Conservation (phyloP, 169 alveolate genomes). For the Theileria parva region DNA sequence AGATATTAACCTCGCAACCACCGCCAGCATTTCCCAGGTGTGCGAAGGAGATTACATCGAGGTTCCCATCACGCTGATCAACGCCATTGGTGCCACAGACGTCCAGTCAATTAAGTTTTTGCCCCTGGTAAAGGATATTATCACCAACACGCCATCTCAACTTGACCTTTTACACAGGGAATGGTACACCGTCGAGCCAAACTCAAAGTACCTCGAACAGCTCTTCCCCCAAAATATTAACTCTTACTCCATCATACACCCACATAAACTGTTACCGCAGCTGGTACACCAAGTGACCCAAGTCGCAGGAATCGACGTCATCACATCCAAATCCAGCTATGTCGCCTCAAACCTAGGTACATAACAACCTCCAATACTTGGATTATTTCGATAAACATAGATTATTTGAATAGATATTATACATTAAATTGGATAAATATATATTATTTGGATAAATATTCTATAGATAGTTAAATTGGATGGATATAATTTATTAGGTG, state of each 20-base stretch:
- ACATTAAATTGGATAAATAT: background rate
- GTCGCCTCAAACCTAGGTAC: constrained; percentile 48
- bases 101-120: constrained; percentile 43
- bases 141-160: constrained; percentile 21
- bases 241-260: constrained; percentile 50
- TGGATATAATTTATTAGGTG: constrained; percentile 15
- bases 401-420: background rate
- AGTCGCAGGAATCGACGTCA: constrained; percentile 66
- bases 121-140: constrained; percentile 32
- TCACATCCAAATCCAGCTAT: constrained; percentile 48
- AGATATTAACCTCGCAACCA: constrained; percentile 52
- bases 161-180: constrained; percentile 63
- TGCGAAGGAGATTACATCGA: constrained; percentile 67
- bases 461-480: background rate
- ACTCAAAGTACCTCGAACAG: constrained; percentile 63
- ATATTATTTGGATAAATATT: background rate
- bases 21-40: constrained; percentile 47
- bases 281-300: constrained; percentile 57
- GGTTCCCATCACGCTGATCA: constrained; percentile 55
- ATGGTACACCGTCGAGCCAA: constrained; percentile 67
- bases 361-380: too few relatives aligned
- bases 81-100: constrained; percentile 60
- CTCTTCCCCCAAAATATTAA: constrained; percentile 60
- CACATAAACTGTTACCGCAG: constrained; percentile 55
- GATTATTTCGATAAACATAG: too few relatives aligned